Evolutionary conservation across 345 rosid species (phyloP), one percentile per base, ranked within the genome.

Genomic region (Corymbia maculata): DNA sequence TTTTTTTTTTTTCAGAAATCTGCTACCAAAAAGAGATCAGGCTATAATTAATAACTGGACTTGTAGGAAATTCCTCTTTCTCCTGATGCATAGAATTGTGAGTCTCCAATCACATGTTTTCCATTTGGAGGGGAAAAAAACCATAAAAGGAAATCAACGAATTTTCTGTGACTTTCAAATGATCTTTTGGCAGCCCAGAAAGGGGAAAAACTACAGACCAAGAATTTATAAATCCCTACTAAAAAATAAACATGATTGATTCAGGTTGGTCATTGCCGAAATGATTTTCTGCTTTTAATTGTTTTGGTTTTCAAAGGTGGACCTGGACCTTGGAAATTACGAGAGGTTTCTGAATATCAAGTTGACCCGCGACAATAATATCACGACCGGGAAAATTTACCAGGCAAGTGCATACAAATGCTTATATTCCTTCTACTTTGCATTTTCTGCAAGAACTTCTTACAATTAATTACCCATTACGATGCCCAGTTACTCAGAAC

Each of bases 261-360:
- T 75, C 42, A 51, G 47, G 47, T 50, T 79, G 59, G 47, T 75
- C 66, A 36, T 79, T 12, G 51, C 68, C 32, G 42, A 9, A 14
- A 85, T 30, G 49, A 52, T 26, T 86, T 30, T 44, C 70, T 51
- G 17, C 66, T 88, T 86, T 32, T 86, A 4, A 57, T 28, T 51
- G 16, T 87, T 75, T 88, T 59, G 45, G 85, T 84, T 75, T 75
- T 42, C 28, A 91, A 91, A 98, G 99, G 99, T 96, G 93, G 99
- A 98, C 92, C 94, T 98, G 90, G 99, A 98, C 94, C 99, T 98
- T 75, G 99, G 99, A 50, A 98, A 98, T 93, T 98, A 98, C 42
- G 99, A 98, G 93, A 95, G 99, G 82, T 98, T 98, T 87, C 92
- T 98, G 89, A 96, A 96, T 85, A 91, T 97, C 79, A 95, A 94